Conservation (phyloP, 306 rosid genomes). For the Spatholobus suberectus region DNA sequence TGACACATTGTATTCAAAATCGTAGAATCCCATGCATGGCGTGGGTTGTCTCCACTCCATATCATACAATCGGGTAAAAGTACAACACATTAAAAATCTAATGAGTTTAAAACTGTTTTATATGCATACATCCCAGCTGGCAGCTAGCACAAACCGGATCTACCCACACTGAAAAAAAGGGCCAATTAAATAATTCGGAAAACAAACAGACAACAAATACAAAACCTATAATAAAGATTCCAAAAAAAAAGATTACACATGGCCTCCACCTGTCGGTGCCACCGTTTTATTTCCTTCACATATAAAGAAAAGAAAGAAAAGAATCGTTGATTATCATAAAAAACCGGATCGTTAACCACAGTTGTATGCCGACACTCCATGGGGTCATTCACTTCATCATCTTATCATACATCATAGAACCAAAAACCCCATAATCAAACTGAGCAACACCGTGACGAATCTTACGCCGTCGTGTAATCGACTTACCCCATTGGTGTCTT, state of each 20-base stretch:
- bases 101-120: constrained; percentile 7
- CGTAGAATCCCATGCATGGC: not conserved
- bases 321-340: too few relatives aligned
- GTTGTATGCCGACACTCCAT: constrained; percentile 36
- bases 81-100: not conserved
- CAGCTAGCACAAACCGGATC: constrained; percentile 44
- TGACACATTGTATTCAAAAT: not conserved
- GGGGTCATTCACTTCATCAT: not conserved
- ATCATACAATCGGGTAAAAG: not conserved
- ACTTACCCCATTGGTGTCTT: constrained; percentile 42
- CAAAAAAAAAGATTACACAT: constrained; percentile 4
- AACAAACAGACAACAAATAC: constrained; percentile 27
- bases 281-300: constrained; percentile 45
- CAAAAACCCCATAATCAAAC: constrained; percentile 61
- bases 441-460: constrained; percentile 50
- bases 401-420: constrained; percentile 42
- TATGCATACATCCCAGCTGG: constrained; percentile 42
- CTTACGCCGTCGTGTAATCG: constrained; percentile 49
- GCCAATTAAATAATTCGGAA: constrained; percentile 26
- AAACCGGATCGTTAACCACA: constrained; percentile 34
- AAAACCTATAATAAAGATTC: constrained; percentile 23
- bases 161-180: constrained; percentile 36
- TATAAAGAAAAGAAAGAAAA: constrained; percentile 31
- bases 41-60: not conserved
- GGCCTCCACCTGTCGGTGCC: constrained; percentile 46